Percentiles rank a stretch among this genome's conserved stretches.
phyloP scores from a whole-genome alignment of 495 filamentous ascomycete genomes.

The Penicillium nucicola region DNA sequence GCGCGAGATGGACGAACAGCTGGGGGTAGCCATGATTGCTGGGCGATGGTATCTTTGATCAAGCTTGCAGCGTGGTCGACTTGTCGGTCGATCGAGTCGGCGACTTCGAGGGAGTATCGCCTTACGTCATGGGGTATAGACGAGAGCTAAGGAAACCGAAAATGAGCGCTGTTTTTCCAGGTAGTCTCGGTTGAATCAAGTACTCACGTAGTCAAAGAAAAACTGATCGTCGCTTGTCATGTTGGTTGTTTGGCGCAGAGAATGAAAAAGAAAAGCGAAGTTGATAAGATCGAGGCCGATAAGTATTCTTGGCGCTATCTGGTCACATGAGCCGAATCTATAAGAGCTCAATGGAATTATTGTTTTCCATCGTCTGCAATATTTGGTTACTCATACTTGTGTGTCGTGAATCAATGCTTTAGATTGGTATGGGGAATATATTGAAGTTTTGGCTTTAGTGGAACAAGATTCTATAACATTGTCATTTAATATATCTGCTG shows the following conservation, averaged over 20 bases:
- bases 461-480: no score
- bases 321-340: conserved; percentile 18
- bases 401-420: no score
- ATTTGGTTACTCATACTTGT: no score
- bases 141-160: conserved; percentile 54
- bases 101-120: conserved; percentile 60
- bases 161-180: conserved; percentile 5
- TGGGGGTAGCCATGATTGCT: conserved; percentile 67
- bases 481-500: no score
- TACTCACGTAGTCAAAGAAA: conserved; percentile 47
- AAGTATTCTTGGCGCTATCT: conserved; percentile 5
- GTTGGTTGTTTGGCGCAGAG: conserved; percentile 16
- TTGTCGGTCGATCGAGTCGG: conserved; percentile 72
- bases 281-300: conserved; percentile 22
- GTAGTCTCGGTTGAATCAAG: not conserved
- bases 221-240: conserved; percentile 54
- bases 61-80: conserved; percentile 65
- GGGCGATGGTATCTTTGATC: conserved; percentile 60
- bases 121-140: conserved; percentile 70
- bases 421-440: no score
- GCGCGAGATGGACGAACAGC: conserved; percentile 56
- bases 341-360: not conserved
- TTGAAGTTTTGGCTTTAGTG: no score
- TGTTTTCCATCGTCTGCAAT: not conserved
- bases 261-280: conserved; percentile 5